Base-by-base conservation (phyloP, 305 asterid species). In the Galium porrigens region DNA sequence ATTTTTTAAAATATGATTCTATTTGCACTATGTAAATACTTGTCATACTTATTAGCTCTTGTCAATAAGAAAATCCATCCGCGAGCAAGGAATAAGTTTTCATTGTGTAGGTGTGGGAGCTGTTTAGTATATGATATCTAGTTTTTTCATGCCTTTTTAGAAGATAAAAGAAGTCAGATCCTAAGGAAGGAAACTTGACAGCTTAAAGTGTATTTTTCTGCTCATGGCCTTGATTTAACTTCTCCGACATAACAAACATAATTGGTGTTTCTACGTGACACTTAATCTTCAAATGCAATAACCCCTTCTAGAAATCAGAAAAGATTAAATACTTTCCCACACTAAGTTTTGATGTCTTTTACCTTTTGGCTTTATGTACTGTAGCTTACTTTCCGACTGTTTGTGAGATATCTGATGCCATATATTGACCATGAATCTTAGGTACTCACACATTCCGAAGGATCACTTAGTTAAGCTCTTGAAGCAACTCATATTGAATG, bases 401-500 rank as follows among this genome's bases (percentile, higher is more conserved):
- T 37, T 9, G 20, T 37, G 11, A 12, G 8, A 48, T 34, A 9
- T 20, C 41, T 62, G 60, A 68, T 22, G 46, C 41, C 20, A 27
- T 34, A 33, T 69, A 27, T 46, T 56, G 27, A 36, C 65, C 15
- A 30, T 65, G 59, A 36, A 63, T 64, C 55, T 41, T 67, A 92
- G 99, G 95, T 80, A 87, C 77, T 91, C 96, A 67, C 91, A 87
- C 70, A 84, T 94, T 73, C 94, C 77, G 71, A 86, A 81, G 64
- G 95, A 94, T 79, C 99, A 94, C 88, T 82, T 94, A 87, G 90
- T 94, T 70, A 94, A 85, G 87, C 96, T 94, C 71, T 82, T 94
- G 80, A 88, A 88, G 82, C 94, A 86, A 72, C 77, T 88, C 72
- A 79, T 94, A 68, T 73, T 78, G 74, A 85, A 81, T 76, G 84